Percentiles rank a stretch among this genome's conserved stretches.
Evolutionary conservation across 2,329 filamentous ascomycete genomes (phyloP).

Genomic region (Raffaelea arxii): DNA sequence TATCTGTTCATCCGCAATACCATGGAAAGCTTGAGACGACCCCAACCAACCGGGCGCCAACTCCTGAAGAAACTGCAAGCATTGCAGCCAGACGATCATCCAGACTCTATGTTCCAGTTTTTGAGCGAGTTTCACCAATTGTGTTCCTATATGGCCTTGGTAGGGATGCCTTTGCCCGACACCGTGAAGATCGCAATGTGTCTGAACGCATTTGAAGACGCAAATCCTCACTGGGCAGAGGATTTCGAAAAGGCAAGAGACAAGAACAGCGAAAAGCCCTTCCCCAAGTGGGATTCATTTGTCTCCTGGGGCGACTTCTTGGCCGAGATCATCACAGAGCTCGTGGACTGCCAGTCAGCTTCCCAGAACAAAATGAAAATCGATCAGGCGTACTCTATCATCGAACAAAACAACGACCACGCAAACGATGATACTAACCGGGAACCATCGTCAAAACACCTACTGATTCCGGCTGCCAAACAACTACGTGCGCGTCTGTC

Average conservation of each 20-base stretch:
- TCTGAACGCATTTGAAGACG: conserved; percentile 2
- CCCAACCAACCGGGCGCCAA: neutral
- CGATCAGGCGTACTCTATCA: neutral
- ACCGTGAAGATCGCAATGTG: neutral
- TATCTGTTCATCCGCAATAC: neutral
- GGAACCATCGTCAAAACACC: too few relatives aligned
- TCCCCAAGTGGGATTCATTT: neutral
- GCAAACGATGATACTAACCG: too few relatives aligned
- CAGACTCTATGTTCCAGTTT: neutral
- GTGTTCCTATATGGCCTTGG: neutral
- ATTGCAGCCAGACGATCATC: neutral
- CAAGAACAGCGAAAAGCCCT: neutral
- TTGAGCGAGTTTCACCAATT: neutral
- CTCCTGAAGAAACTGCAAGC: neutral
- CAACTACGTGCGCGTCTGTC: neutral
- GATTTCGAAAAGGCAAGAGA: neutral
- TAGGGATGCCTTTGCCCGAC: neutral
- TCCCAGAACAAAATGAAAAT: neutral
- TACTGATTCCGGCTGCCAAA: too few relatives aligned
- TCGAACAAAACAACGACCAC: neutral
- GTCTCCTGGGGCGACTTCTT: neutral
- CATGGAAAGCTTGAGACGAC: neutral
- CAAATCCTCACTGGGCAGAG: neutral
- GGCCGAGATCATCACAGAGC: neutral
- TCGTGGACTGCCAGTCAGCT: neutral